Evolutionary conservation across 139 green algal species (phyloP).

Genomic region (Coelastrella sp.): DNA sequence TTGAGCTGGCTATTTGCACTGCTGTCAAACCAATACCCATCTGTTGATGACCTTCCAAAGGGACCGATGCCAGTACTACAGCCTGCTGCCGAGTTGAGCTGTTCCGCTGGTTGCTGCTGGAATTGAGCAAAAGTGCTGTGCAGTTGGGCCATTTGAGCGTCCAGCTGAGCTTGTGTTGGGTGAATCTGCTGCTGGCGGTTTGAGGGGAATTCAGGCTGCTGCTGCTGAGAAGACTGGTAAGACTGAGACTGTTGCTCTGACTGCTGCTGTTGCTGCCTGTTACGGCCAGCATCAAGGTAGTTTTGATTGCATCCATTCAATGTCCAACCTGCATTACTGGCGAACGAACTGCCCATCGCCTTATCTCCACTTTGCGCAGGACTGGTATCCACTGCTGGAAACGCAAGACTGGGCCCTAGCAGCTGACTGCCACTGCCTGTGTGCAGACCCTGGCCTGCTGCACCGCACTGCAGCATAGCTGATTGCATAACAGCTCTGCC

Average conservation of each 20-base stretch:
- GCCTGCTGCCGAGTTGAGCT: background rate
- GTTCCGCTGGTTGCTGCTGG: constrained; percentile 6
- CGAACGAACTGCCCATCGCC: too few species aligned
- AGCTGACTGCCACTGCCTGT: background rate
- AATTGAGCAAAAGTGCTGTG: constrained; percentile 12
- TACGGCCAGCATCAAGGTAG: background rate
- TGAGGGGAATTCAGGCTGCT: background rate
- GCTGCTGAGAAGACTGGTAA: background rate
- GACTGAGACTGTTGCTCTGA: background rate
- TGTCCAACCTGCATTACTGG: background rate
- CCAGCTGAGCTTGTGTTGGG: background rate
- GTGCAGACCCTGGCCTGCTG: background rate
- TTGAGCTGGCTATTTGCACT: background rate
- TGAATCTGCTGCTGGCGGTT: constrained; percentile 14
- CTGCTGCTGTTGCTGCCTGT: background rate
- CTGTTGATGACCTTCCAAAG: background rate
- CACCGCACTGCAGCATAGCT: constrained; percentile 15
- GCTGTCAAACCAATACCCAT: background rate
- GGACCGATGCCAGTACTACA: background rate
- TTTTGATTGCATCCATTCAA: background rate
- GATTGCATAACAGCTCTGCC: constrained; percentile 21
- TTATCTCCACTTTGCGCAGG: too few species aligned
- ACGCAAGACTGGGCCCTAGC: background rate
- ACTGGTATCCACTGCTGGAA: background rate
- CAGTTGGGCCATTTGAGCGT: constrained; percentile 33